These are phyloP conservation scores for Chlorencoelia australis DNA, from an alignment of 2,329 filamentous ascomycete genomes.

Conservation along the genomic window DNA sequence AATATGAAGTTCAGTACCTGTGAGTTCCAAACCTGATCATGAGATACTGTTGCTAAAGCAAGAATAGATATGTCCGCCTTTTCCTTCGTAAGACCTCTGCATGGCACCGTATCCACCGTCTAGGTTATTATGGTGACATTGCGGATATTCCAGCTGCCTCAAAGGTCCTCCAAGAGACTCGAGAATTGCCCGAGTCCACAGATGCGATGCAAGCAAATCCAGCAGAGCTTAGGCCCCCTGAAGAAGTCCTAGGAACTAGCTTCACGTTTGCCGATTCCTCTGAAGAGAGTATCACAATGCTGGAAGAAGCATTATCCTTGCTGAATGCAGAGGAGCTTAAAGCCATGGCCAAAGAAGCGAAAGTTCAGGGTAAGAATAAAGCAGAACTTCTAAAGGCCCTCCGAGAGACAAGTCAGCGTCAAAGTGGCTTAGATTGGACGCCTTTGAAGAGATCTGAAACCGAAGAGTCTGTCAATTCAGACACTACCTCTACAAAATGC, in stretches of 20 bases:
- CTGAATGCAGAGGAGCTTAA: constrained; percentile 86
- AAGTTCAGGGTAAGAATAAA: constrained; percentile 82
- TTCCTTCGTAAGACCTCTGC: constrained; percentile 85
- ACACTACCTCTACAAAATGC: constrained; percentile 31
- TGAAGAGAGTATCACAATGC: constrained; percentile 58
- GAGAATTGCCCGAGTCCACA: constrained; percentile 40
- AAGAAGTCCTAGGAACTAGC: constrained; percentile 37
- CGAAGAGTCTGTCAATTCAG: constrained; percentile 41
- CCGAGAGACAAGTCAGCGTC: constrained; percentile 60
- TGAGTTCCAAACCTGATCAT: constrained; percentile 36
- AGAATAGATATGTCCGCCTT: constrained; percentile 69
- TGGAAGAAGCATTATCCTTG: constrained; percentile 76
- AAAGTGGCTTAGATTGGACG: constrained; percentile 63
- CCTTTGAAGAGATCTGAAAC: constrained; percentile 46
- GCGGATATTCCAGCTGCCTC: constrained; percentile 61
- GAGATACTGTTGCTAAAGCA: neutral
- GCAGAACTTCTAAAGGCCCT: constrained; percentile 66
- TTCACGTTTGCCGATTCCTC: constrained; percentile 79
- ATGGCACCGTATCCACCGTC: constrained; percentile 74
- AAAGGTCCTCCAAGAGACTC: constrained; percentile 47
- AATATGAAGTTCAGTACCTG: constrained; percentile 86
- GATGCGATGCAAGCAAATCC: constrained; percentile 25
- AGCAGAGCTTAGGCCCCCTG: constrained; percentile 37
- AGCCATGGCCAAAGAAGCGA: constrained; percentile 71
- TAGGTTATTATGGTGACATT: constrained; percentile 79